Percentiles rank a stretch among this genome's conserved stretches.
Conservation (phyloP, 2,329 filamentous ascomycete genomes). For the Graphium sp. region DNA sequence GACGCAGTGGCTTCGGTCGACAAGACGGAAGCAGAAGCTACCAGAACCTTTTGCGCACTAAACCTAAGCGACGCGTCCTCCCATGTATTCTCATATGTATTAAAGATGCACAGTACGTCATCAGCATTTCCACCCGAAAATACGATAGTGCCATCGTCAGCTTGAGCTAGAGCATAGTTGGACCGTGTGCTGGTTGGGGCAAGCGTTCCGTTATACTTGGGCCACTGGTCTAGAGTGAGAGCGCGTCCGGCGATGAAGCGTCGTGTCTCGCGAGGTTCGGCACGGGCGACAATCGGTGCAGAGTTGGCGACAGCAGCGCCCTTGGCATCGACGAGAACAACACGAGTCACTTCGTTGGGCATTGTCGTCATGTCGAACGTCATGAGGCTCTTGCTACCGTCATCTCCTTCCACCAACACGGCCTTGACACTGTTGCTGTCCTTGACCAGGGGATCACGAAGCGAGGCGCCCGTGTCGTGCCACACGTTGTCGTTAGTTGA, state of each 20-base stretch:
- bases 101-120: conserved; percentile 59
- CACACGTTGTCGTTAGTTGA: conserved; percentile 40
- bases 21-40: conserved; percentile 12
- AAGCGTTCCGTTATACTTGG: conserved; percentile 58
- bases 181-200: conserved; percentile 47
- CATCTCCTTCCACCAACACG: conserved; percentile 50
- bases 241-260: too few relatives aligned
- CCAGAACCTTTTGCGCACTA: conserved; percentile 21
- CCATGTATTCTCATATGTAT: conserved; percentile 63
- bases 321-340: conserved; percentile 45
- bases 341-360: conserved; percentile 59
- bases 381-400: conserved; percentile 64
- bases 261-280: conserved; percentile 16
- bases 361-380: conserved; percentile 59
- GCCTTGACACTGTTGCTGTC: conserved; percentile 39
- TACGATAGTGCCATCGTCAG: conserved; percentile 49
- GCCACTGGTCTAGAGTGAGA: conserved; percentile 50
- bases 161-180: conserved; percentile 58
- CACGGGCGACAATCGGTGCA: conserved; percentile 16
- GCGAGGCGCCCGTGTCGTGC: conserved; percentile 46
- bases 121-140: conserved; percentile 59
- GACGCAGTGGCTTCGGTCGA: conserved; percentile 11
- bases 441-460: conserved; percentile 43
- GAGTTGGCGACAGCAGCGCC: conserved; percentile 35
- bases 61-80: conserved; percentile 52